Evolutionary conservation across 1,139 yeast genomes (phyloP), one percentile per base, ranked within the genome.

Genomic region (Geotrichum carabidarum): DNA sequence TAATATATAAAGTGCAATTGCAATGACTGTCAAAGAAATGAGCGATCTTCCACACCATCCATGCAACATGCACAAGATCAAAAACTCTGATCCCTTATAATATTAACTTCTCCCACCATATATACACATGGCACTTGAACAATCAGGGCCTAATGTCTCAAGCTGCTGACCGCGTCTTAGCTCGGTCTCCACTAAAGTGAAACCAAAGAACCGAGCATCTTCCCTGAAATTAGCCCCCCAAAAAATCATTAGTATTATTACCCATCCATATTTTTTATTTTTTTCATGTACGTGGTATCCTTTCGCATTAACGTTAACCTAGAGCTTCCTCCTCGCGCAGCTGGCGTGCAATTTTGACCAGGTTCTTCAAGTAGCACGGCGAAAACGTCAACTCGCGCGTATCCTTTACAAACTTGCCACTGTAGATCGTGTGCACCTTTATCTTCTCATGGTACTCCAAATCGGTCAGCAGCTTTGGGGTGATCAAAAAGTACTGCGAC

Each of bases 381-480:
- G 52, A 48, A 44, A 48, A 30, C 7, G 44, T 14, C 35, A 53
- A 9, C 8, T 17, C 18, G n/a, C 31, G 31, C 5, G 34, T 44
- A 32, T 53, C 56, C n/a, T 22, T 32, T 12, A 53, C 56, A 48
- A 38, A 44, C 12, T 76, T 71, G 6, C 84, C 82, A 3, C 96
- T 90, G 74, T 83, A 84, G 53, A 93, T 90, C 72, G 96, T 87
- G 68, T 88, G 95, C 7, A 93, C 81, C 60, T 84, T 81, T 96
- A 93, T 89, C 57, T 81, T 82, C 15, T 81, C 82, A 62, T 88
- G 89, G 67, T 90, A 91, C 61, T 82, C 80, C 54, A 93, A 74
- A 42, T 86, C 85, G 0, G 95, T 84, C 58, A 94, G 74, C 57
- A 93, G 74, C 68, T 93, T 93, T 1, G 99, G 99, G 0, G 99